Conservation (phyloP, 1,139 yeast species). For the Taphrina betulina region DNA sequence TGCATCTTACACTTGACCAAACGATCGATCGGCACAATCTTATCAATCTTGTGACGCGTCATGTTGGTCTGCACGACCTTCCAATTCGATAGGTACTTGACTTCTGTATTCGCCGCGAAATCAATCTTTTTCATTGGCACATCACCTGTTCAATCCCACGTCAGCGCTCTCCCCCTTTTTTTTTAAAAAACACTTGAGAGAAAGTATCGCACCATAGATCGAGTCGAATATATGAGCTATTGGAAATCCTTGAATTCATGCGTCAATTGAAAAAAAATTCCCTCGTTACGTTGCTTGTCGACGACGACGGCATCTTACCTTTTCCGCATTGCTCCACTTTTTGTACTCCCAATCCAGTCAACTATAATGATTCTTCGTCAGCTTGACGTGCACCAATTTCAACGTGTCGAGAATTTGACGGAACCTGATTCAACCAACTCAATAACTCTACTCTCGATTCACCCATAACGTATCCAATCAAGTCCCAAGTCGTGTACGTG, state of each 20-base stretch:
- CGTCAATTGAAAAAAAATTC: background rate
- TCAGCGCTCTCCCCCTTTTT: no score
- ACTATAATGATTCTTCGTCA: slow-evolving; percentile 19
- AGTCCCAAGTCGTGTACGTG: background rate
- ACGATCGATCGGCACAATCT: slow-evolving; percentile 75
- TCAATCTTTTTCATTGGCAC: slow-evolving; percentile 33
- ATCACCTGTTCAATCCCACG: slow-evolving; percentile 26
- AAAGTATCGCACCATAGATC: slow-evolving; percentile 62
- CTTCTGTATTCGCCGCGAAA: slow-evolving; percentile 68
- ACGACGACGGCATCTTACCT: slow-evolving; percentile 56
- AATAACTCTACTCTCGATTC: slow-evolving; percentile 81
- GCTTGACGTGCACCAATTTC: background rate
- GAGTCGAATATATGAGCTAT: slow-evolving; percentile 90
- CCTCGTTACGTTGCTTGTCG: background rate
- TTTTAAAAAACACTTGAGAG: no score
- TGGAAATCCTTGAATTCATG: slow-evolving; percentile 45
- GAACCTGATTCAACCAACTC: slow-evolving; percentile 76
- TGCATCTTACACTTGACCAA: slow-evolving; percentile 85
- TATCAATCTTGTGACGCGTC: slow-evolving; percentile 65
- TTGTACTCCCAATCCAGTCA: slow-evolving; percentile 53
- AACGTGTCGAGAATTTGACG: slow-evolving; percentile 36
- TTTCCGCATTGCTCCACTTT: slow-evolving; percentile 93
- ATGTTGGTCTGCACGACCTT: slow-evolving; percentile 80
- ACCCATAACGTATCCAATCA: slow-evolving; percentile 46
- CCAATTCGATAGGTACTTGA: slow-evolving; percentile 76